Evolutionary conservation across 768 basidiomycete genomes (phyloP).

Genomic region (Cyclocybe aegerita): DNA sequence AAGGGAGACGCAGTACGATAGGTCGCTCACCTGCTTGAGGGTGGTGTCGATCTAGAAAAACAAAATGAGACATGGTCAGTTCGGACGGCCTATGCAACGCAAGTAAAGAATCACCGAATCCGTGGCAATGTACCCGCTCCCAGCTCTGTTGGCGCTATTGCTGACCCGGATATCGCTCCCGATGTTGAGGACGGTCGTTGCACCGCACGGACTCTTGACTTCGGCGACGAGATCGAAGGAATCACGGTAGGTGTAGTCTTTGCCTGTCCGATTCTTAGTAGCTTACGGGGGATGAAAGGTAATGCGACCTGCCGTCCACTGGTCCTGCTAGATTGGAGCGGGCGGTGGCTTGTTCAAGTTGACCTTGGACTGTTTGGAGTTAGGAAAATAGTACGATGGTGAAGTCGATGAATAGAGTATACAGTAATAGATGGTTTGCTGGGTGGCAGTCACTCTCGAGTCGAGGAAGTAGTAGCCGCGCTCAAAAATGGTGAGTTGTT

Average conservation of each 20-base stretch:
- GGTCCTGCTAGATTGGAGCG: constrained; percentile 21
- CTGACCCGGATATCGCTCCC: constrained; percentile 20
- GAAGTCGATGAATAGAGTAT: not conserved
- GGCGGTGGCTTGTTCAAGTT: constrained; percentile 23
- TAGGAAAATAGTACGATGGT: not conserved
- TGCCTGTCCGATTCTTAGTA: constrained; percentile 6
- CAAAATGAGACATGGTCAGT: not conserved
- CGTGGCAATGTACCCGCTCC: constrained; percentile 22
- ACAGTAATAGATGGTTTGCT: constrained; percentile 27
- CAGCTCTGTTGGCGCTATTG: constrained; percentile 19
- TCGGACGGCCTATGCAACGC: too few species aligned
- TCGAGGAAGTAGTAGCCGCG: constrained; percentile 27
- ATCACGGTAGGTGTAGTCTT: constrained; percentile 23
- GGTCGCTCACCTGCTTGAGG: too few species aligned
- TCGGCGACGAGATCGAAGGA: constrained; percentile 23
- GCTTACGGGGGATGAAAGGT: not conserved
- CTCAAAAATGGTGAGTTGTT: constrained; percentile 3
- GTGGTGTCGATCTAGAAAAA: constrained; percentile 6
- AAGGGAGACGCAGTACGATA: constrained; percentile 7
- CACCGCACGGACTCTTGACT: constrained; percentile 21
- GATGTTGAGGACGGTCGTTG: constrained; percentile 20
- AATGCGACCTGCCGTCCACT: constrained; percentile 10
- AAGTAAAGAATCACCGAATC: constrained; percentile 16
- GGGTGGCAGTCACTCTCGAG: constrained; percentile 19
- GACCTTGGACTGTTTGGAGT: constrained; percentile 19